These are phyloP conservation scores for Diaporthe ampelina DNA, from an alignment of 2,329 filamentous ascomycete species.

Conservation along the genomic window DNA sequence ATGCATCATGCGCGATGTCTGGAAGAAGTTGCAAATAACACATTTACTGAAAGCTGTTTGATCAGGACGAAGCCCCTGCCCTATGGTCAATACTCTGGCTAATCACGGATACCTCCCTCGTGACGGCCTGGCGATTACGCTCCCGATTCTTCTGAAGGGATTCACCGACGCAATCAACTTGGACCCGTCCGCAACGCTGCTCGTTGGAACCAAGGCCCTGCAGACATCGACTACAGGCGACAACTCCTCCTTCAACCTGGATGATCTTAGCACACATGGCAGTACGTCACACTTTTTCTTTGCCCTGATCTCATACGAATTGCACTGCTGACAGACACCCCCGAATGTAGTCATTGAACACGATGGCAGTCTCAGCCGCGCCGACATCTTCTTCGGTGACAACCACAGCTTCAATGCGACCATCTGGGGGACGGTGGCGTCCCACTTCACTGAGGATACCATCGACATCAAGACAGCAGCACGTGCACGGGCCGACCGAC, in stretches of 20 bases:
- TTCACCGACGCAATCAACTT: constrained; percentile 12
- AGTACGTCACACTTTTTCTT: constrained; percentile 28
- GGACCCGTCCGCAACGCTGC: constrained; percentile 25
- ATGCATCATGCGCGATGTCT: background rate
- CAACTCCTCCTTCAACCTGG: constrained; percentile 47
- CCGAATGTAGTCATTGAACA: constrained; percentile 50
- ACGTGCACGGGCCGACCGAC: constrained; percentile 46
- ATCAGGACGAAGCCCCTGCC: constrained; percentile 28
- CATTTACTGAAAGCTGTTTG: background rate
- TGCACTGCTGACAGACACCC: background rate
- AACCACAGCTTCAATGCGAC: constrained; percentile 49
- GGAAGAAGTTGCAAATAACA: background rate
- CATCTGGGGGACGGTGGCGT: constrained; percentile 46
- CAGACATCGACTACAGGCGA: constrained; percentile 49
- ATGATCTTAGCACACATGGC: constrained; percentile 48
- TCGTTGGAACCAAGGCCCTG: constrained; percentile 15
- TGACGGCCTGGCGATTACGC: constrained; percentile 9
- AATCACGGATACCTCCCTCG: constrained; percentile 29
- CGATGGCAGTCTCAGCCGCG: constrained; percentile 51
- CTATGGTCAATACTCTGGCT: constrained; percentile 26
- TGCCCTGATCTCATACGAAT: background rate
- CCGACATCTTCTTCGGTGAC: constrained; percentile 49
- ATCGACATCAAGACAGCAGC: constrained; percentile 50
- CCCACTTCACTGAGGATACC: constrained; percentile 43
- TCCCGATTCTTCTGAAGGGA: constrained; percentile 2